These are phyloP conservation scores for Boletales sp. DNA, from an alignment of 768 basidiomycete genomes.

Conservation along the genomic window DNA sequence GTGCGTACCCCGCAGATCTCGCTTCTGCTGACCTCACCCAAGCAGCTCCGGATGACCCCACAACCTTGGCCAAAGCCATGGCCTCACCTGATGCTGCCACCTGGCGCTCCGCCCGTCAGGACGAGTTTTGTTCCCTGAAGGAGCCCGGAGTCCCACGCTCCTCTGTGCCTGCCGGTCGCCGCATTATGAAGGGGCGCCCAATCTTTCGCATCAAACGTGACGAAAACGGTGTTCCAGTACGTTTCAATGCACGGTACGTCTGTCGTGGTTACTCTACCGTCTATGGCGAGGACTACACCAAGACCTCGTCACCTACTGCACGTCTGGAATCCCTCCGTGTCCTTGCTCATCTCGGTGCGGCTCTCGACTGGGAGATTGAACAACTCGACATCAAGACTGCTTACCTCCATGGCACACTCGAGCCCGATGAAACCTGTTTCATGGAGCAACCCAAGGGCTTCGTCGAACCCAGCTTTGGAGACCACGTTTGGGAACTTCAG, in stretches of 20 bases:
- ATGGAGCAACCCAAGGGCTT: constrained; percentile 36
- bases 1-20: neutral
- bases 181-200: constrained; percentile 22
- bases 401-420: constrained; percentile 34
- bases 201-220: constrained; percentile 29
- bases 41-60: constrained; percentile 11
- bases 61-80: constrained; percentile 15
- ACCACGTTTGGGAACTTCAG: constrained; percentile 13
- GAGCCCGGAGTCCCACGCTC: constrained; percentile 16
- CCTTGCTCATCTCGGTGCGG: constrained; percentile 35
- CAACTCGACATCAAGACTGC: constrained; percentile 42
- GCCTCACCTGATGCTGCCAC: constrained; percentile 6
- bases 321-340: constrained; percentile 37
- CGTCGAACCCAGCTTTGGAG: constrained; percentile 12
- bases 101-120: constrained; percentile 21
- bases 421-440: constrained; percentile 28
- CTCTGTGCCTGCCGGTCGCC: constrained; percentile 17
- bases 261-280: constrained; percentile 41
- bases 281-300: constrained; percentile 39
- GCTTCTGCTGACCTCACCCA: neutral
- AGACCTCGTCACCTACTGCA: constrained; percentile 40
- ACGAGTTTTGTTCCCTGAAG: constrained; percentile 14
- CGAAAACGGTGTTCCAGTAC: constrained; percentile 2
- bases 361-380: constrained; percentile 32
- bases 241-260: constrained; percentile 39